Base-by-base conservation (phyloP, 202 grass and related monocot species). In the Miscanthus sacchariflorus region DNA sequence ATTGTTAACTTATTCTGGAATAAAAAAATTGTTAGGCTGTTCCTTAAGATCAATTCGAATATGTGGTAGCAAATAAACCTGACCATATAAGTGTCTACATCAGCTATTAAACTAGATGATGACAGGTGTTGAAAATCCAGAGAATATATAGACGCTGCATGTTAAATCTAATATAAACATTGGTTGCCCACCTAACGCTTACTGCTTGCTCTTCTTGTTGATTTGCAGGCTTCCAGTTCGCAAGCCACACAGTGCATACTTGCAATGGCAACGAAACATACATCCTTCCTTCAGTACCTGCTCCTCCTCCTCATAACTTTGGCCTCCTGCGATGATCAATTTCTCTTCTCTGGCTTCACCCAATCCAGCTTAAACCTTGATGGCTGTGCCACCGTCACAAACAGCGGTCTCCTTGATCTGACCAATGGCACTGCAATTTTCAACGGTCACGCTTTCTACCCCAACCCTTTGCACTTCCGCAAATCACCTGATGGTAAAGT, bases 311-410 rank as follows among this genome's bases (percentile, higher is more conserved):
- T 76, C 45, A 33, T 25, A 76, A 19, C 24, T 3, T 0, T 76
- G 73, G 45, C 4, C 13, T 50, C 73, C 73, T 76, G 73, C 15
- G 73, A 76, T 76, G 73, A 76, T 76, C 73, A 76, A 52, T 50
- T 76, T 52, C 24, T 76, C 3, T 76, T 76, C 73, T 52, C 73
- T 52, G 73, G 73, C 73, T 76, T 76, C 45, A 76, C 13, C 24
- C 45, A 76, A 76, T 76, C 73, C 45, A 76, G 73, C 46, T 76
- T 76, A 76, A 30, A 52, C 45, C 73, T 76, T 33, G 71, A 74
- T 74, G 71, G 71, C 5, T 33, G 25, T 30, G 73, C 73, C 45
- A 76, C 0, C 24, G 4, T 52, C 73, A 52, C 73, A 30, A 33
- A 50, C 28, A 3, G 14, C 5, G 73, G 73, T 2, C 73, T 76